Conservation (phyloP, 352 stramenopile species). For the Pythium chondricola region DNA sequence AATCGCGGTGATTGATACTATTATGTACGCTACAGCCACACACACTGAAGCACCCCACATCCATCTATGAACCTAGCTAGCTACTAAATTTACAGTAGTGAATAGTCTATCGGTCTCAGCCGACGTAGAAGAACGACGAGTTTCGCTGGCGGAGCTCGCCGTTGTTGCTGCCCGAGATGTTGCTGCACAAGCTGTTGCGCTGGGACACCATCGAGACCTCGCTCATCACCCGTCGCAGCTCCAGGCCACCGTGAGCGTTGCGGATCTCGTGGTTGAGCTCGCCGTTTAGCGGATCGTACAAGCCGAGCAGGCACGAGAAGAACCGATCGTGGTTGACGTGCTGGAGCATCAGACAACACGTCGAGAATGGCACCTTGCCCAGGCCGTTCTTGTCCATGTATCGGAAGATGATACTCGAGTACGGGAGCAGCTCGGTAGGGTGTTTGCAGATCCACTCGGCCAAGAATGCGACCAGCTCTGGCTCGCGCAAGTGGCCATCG, state of each 20-base stretch:
- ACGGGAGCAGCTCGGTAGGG: constrained; percentile 67
- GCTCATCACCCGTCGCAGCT: constrained; percentile 70
- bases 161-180: constrained; percentile 26
- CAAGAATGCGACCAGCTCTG: constrained; percentile 66
- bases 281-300: constrained; percentile 78
- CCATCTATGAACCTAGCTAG: too few species aligned
- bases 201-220: constrained; percentile 61
- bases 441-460: constrained; percentile 84
- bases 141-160: constrained; percentile 38
- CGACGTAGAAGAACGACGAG: constrained; percentile 77
- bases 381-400: constrained; percentile 87
- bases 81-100: too few species aligned
- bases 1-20: too few species aligned
- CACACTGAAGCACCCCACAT: too few species aligned
- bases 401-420: constrained; percentile 76
- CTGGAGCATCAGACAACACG: constrained; percentile 83
- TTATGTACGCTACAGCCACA: too few species aligned
- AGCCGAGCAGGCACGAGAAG: constrained; percentile 74
- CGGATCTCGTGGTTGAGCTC: constrained; percentile 73
- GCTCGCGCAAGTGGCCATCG: constrained; percentile 59
- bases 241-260: constrained; percentile 45
- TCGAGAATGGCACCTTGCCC: constrained; percentile 74
- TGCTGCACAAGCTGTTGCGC: constrained; percentile 39
- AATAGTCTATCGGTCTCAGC: too few species aligned
- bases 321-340: constrained; percentile 87